These are phyloP conservation scores for Mycena venus DNA, from an alignment of 768 basidiomycete species.

Conservation along the genomic window DNA sequence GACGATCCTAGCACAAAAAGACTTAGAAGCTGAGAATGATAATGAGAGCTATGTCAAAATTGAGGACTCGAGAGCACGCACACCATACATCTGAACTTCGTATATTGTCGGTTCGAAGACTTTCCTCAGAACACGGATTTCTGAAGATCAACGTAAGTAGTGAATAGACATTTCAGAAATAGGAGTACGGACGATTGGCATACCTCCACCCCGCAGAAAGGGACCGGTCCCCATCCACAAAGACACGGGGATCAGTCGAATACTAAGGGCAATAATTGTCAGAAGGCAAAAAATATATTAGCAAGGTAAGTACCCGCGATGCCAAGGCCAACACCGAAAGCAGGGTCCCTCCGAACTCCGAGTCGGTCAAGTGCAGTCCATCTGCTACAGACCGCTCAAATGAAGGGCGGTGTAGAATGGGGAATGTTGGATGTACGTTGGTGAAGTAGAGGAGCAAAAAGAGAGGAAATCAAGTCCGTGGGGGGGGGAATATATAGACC, in stretches of 20 bases:
- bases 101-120: constrained; percentile 69
- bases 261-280: too few species aligned
- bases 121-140: constrained; percentile 72
- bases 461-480: constrained; percentile 58
- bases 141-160: too few species aligned
- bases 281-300: constrained; percentile 58
- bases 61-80: constrained; percentile 55
- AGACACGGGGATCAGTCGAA: constrained; percentile 61
- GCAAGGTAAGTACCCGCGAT: constrained; percentile 47
- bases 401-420: constrained; percentile 76
- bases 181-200: too few species aligned
- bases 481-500: constrained; percentile 60
- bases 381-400: constrained; percentile 66
- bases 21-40: constrained; percentile 41
- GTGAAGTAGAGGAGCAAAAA: constrained; percentile 77
- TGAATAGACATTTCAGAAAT: too few species aligned
- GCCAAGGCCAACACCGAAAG: constrained; percentile 77
- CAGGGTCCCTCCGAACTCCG: constrained; percentile 67
- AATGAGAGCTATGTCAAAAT: neutral
- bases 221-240: constrained; percentile 48
- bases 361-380: constrained; percentile 62
- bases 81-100: constrained; percentile 80
- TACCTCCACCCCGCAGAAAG: too few species aligned
- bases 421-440: constrained; percentile 59
- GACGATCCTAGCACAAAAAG: constrained; percentile 56